These are phyloP conservation scores for Crithidia thermophila DNA, from an alignment of 208 protist genomes.

Conservation along the genomic window DNA sequence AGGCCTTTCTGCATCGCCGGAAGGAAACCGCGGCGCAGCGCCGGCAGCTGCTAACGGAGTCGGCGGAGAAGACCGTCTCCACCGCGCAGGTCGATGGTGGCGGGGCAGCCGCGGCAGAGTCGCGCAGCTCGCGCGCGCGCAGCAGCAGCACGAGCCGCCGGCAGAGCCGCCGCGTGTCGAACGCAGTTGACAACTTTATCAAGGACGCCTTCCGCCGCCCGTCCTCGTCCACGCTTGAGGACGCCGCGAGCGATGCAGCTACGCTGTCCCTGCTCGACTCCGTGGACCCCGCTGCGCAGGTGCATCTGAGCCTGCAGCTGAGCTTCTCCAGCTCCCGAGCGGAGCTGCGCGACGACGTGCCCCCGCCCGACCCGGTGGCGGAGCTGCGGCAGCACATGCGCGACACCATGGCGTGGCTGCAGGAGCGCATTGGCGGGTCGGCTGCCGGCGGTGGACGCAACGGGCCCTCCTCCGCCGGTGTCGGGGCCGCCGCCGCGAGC, in stretches of 20 bases:
- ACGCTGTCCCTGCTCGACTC: slow-evolving; percentile 36
- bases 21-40: slow-evolving; percentile 39
- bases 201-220: slow-evolving; percentile 9
- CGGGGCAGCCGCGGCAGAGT: not conserved
- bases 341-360: slow-evolving; percentile 47
- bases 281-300: slow-evolving; percentile 20
- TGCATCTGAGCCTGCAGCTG: slow-evolving; percentile 47
- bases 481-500: not conserved
- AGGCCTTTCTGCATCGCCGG: slow-evolving; percentile 43
- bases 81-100: slow-evolving; percentile 1
- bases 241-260: slow-evolving; percentile 4
- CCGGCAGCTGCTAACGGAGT: slow-evolving; percentile 22
- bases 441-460: not conserved
- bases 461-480: not conserved
- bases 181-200: not conserved
- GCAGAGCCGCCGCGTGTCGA: slow-evolving; percentile 9
- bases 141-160: slow-evolving; percentile 10
- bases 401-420: slow-evolving; percentile 23
- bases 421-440: slow-evolving; percentile 19
- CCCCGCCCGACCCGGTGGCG: slow-evolving; percentile 32
- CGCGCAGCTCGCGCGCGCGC: not conserved
- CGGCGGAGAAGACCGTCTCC: slow-evolving; percentile 16
- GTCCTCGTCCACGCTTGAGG: slow-evolving; percentile 11
- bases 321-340: slow-evolving; percentile 50
- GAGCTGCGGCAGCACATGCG: slow-evolving; percentile 37